Conservation (phyloP, 2,329 filamentous ascomycete genomes). For the Sarocladium oryzae region DNA sequence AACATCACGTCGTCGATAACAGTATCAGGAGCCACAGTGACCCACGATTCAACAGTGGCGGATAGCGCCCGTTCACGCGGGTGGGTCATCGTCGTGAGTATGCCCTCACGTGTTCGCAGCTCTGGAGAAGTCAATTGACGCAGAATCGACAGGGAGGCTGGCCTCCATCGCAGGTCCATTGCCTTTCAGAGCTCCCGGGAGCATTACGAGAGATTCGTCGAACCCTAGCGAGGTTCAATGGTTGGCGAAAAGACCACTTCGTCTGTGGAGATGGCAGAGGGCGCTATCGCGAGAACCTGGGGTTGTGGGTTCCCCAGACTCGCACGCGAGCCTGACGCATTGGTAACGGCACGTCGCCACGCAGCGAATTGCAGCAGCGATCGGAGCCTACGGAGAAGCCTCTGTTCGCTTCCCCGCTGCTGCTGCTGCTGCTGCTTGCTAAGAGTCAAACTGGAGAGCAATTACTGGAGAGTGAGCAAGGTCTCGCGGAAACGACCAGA, state of each 20-base stretch:
- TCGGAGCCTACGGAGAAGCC: not conserved
- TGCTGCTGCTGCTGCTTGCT: no score
- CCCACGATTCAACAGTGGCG: not conserved
- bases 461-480: no score
- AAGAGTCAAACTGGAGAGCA: no score
- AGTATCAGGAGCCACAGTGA: not conserved
- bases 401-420: not conserved
- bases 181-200: not conserved
- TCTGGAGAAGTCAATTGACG: not conserved
- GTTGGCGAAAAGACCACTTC: not conserved
- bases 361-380: no score
- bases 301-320: constrained; percentile 8
- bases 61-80: constrained; percentile 1
- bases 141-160: not conserved
- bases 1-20: not conserved
- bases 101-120: not conserved
- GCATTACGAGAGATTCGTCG: not conserved
- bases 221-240: not conserved
- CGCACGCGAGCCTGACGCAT: not conserved
- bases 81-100: not conserved
- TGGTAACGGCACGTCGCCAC: no score
- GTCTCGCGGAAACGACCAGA: no score
- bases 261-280: not conserved
- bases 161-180: not conserved
- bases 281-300: constrained; percentile 6